These are phyloP conservation scores for Helichrysum umbraculigerum DNA, from an alignment of 129 eudicot species.

Conservation along the genomic window DNA sequence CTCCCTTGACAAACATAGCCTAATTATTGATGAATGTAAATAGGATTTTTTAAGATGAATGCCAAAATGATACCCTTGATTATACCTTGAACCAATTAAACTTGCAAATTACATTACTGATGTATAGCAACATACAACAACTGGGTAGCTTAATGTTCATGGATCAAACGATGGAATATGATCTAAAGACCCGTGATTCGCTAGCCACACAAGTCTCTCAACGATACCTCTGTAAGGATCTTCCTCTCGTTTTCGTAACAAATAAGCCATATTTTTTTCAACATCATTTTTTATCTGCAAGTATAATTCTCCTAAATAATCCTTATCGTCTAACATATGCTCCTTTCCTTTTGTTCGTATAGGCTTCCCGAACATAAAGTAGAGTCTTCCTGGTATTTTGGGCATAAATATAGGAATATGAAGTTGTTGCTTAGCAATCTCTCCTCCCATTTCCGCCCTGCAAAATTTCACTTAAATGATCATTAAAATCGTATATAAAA, in stretches of 20 bases:
- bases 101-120: background rate
- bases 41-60: background rate
- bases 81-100: background rate
- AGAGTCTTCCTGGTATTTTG: conserved; percentile 38
- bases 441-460: conserved; percentile 37
- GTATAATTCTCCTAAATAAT: conserved; percentile 32
- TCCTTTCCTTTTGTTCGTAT: conserved; percentile 46
- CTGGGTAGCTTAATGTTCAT: conserved; percentile 17
- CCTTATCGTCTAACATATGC: conserved; percentile 28
- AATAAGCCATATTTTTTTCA: conserved; percentile 38
- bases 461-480: conserved; percentile 7
- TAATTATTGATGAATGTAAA: background rate
- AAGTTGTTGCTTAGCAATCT: conserved; percentile 37
- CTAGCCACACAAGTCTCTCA: conserved; percentile 35
- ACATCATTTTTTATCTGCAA: conserved; percentile 47
- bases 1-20: too few relatives aligned
- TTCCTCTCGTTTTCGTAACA: conserved; percentile 44
- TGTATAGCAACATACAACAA: background rate
- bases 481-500: background rate
- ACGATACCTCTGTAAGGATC: conserved; percentile 54
- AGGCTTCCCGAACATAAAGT: conserved; percentile 59
- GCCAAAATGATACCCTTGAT: background rate
- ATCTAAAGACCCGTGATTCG: conserved; percentile 23
- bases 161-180: conserved; percentile 52
- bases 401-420: conserved; percentile 37